A percentile compares a stretch with the other conserved stretches of the same genome.
phyloP scores from a whole-genome alignment of 2,329 filamentous ascomycete genomes.

The Huntiella moniliformis region DNA sequence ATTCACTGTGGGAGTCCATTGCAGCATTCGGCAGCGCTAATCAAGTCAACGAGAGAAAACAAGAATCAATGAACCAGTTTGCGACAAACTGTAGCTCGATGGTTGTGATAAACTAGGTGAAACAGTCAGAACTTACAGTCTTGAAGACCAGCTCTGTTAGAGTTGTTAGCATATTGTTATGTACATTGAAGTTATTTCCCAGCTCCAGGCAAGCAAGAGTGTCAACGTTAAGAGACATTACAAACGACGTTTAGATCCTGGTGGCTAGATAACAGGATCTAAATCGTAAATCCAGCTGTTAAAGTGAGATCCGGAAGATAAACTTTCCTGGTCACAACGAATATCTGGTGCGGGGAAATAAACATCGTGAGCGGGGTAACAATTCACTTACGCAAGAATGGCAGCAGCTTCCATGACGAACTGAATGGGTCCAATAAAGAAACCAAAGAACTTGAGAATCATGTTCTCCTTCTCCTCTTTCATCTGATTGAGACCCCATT shows the following conservation, averaged over 20 bases:
- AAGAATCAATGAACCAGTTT: too few relatives aligned
- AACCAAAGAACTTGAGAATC: constrained; percentile 62
- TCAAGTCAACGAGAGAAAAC: too few relatives aligned
- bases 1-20: too few relatives aligned
- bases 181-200: too few relatives aligned
- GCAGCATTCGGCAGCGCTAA: too few relatives aligned
- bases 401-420: constrained; percentile 85
- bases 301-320: too few relatives aligned
- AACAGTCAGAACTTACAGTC: constrained; percentile 7
- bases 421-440: constrained; percentile 78
- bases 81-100: too few relatives aligned
- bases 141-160: constrained; percentile 11
- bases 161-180: constrained; percentile 5
- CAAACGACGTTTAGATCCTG: too few relatives aligned
- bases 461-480: constrained; percentile 79
- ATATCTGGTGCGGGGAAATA: background rate
- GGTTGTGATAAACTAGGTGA: background rate
- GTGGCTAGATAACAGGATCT: too few relatives aligned
- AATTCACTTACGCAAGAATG: constrained; percentile 61
- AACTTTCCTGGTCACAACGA: background rate
- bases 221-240: too few relatives aligned
- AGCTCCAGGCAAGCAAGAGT: too few relatives aligned
- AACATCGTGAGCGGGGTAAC: constrained; percentile 38
- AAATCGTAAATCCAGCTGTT: too few relatives aligned
- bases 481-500: constrained; percentile 73